Percentiles rank a stretch among this genome's conserved stretches.
phyloP scores from a whole-genome alignment of 805 yeast genomes.

The Teunomyces aglyptinius region DNA sequence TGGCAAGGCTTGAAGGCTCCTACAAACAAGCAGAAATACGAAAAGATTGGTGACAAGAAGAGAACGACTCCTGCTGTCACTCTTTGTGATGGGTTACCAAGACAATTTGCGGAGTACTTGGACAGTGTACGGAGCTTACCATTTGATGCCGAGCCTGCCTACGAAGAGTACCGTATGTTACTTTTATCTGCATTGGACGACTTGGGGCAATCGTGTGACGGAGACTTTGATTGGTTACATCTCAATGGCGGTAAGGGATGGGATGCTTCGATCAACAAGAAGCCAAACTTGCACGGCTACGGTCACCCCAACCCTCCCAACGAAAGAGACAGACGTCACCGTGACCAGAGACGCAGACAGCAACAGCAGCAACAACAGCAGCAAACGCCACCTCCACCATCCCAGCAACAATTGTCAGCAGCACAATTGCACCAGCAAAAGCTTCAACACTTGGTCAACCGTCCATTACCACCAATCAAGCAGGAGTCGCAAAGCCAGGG shows the following conservation, averaged over 20 bases:
- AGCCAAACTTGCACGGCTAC: slow-evolving; percentile 79
- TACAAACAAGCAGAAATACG: slow-evolving; percentile 79
- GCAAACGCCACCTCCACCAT: slow-evolving; percentile 8
- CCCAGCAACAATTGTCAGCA: slow-evolving; percentile 39
- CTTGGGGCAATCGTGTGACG: slow-evolving; percentile 60
- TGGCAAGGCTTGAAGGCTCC: slow-evolving; percentile 93
- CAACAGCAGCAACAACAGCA: slow-evolving; percentile 30
- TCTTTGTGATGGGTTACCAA: slow-evolving; percentile 63
- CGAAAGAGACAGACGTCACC: slow-evolving; percentile 45
- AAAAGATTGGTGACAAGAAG: slow-evolving; percentile 80
- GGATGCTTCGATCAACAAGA: slow-evolving; percentile 72
- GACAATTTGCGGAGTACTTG: slow-evolving; percentile 72
- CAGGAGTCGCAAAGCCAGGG: slow-evolving; percentile 34
- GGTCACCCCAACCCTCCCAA: slow-evolving; percentile 67
- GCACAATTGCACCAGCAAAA: slow-evolving; percentile 49
- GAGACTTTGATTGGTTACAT: slow-evolving; percentile 78
- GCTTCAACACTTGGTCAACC: slow-evolving; percentile 47
- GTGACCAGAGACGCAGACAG: slow-evolving; percentile 45
- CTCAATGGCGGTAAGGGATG: slow-evolving; percentile 79
- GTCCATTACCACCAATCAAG: slow-evolving; percentile 48
- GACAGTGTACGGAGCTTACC: slow-evolving; percentile 64
- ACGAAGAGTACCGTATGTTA: slow-evolving; percentile 60
- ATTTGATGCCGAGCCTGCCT: slow-evolving; percentile 80
- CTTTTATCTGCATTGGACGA: slow-evolving; percentile 59
- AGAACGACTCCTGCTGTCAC: slow-evolving; percentile 65